Evolutionary conservation across 805 yeast species (phyloP).

Genomic region (Yarrowia alimentaria): DNA sequence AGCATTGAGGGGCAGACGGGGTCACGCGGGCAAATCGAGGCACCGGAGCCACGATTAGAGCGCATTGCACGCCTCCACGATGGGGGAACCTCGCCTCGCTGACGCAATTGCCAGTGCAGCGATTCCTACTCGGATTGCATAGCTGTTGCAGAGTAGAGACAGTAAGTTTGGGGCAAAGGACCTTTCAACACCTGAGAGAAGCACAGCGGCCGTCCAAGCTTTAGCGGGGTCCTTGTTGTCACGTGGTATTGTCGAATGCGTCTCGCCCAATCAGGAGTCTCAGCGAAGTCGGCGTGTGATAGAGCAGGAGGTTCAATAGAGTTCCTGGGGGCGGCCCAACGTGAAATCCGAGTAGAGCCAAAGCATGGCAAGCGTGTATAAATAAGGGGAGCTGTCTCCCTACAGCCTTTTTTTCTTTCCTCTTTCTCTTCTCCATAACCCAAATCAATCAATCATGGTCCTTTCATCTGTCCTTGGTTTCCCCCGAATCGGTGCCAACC

Average conservation of each 20-base stretch:
- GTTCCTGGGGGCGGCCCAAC: conserved; percentile 14
- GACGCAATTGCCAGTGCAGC: conserved; percentile 3
- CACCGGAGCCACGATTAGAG: too few species aligned
- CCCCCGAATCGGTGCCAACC: conserved; percentile 99
- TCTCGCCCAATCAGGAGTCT: conserved; percentile 8
- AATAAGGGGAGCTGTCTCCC: conserved; percentile 10
- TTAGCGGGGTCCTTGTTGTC: conserved; percentile 19
- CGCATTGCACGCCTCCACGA: too few species aligned
- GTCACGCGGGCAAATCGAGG: too few species aligned
- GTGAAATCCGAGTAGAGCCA: conserved; percentile 22
- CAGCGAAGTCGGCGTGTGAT: conserved; percentile 26
- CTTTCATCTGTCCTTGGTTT: conserved; percentile 96
- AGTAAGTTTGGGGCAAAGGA: background rate
- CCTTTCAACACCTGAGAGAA: background rate
- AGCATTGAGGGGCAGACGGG: too few species aligned
- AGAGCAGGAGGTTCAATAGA: conserved; percentile 5
- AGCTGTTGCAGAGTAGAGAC: background rate
- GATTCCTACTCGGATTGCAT: conserved; percentile 21
- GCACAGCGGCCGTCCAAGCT: background rate
- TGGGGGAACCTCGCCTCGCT: background rate
- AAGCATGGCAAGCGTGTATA: conserved; percentile 2
- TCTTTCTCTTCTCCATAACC: background rate
- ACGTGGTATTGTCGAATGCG: conserved; percentile 7
- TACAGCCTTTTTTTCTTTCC: background rate
- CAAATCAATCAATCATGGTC: conserved; percentile 58